phyloP scores from a whole-genome alignment of 2,329 filamentous ascomycete species.

The Monosporascus sp. region DNA sequence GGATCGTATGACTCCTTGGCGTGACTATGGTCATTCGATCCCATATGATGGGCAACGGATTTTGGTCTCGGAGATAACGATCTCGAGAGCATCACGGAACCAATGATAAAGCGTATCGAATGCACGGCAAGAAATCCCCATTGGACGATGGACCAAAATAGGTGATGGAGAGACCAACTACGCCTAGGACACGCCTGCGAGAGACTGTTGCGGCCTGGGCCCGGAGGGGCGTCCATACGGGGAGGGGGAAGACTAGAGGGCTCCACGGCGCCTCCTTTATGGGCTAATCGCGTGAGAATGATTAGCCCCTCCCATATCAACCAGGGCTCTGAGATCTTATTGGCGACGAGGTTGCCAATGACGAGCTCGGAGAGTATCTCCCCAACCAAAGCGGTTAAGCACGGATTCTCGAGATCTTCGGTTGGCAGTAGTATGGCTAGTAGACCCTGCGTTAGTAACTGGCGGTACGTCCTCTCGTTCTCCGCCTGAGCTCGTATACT shows the following conservation, averaged over 20 bases:
- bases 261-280: constrained; percentile 18
- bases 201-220: constrained; percentile 1
- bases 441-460: constrained; percentile 77
- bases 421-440: constrained; percentile 82
- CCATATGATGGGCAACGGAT: constrained; percentile 16
- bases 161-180: constrained; percentile 36
- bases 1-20: constrained; percentile 16
- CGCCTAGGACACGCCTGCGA: constrained; percentile 6
- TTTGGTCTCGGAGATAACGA: constrained; percentile 54
- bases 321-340: constrained; percentile 81
- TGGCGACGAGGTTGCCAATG: constrained; percentile 73
- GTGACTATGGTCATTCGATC: constrained; percentile 19
- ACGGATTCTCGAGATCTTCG: constrained; percentile 85
- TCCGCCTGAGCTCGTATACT: constrained; percentile 58
- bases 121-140: constrained; percentile 52
- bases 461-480: constrained; percentile 80
- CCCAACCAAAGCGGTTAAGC: constrained; percentile 74
- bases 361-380: constrained; percentile 90
- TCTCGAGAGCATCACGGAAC: constrained; percentile 61
- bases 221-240: constrained; percentile 3
- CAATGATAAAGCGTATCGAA: constrained; percentile 59
- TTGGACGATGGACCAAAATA: constrained; percentile 55
- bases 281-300: constrained; percentile 53
- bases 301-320: constrained; percentile 80
- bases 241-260: constrained; percentile 5